Percentiles rank a stretch among this genome's conserved stretches.
These are phyloP conservation scores for Vitis rupestris DNA, from an alignment of 164 flowering plant genomes.

Conservation along the genomic window DNA sequence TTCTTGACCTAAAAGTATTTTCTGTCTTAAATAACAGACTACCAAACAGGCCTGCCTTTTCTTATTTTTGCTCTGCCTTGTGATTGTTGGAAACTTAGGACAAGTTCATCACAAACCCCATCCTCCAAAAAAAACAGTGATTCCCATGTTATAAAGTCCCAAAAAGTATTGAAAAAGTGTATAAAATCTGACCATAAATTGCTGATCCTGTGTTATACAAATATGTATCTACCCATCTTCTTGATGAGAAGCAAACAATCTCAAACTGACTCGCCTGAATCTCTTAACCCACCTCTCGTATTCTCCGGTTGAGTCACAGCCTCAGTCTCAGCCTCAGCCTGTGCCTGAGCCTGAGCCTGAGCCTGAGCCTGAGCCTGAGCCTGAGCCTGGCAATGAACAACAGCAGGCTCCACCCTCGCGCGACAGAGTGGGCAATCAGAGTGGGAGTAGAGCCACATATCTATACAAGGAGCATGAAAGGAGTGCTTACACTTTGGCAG, in stretches of 20 bases:
- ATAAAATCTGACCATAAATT: too few relatives aligned
- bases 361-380: background rate
- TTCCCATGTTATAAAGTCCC: too few relatives aligned
- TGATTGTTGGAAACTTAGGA: too few relatives aligned
- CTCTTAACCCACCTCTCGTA: slow-evolving; percentile 14
- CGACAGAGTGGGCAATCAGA: slow-evolving; percentile 43
- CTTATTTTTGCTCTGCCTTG: too few relatives aligned
- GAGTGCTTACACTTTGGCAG: slow-evolving; percentile 32
- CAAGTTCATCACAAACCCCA: too few relatives aligned
- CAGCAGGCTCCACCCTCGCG: slow-evolving; percentile 5
- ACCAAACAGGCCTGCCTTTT: too few relatives aligned
- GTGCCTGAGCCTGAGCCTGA: background rate
- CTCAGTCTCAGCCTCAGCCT: background rate
- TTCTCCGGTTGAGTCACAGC: slow-evolving; percentile 4
- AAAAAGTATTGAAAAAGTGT: too few relatives aligned
- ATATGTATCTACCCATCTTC: too few relatives aligned
- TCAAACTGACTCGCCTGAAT: slow-evolving; percentile 8
- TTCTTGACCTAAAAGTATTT: too few relatives aligned
- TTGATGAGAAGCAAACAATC: background rate
- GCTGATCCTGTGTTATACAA: too few relatives aligned
- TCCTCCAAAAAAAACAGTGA: too few relatives aligned
- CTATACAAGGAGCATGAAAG: slow-evolving; percentile 36
- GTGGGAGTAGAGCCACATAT: slow-evolving; percentile 44
- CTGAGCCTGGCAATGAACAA: background rate
- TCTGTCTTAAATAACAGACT: too few relatives aligned